phyloP scores from a whole-genome alignment of 2,329 filamentous ascomycete genomes.

The Claviceps sp. region DNA sequence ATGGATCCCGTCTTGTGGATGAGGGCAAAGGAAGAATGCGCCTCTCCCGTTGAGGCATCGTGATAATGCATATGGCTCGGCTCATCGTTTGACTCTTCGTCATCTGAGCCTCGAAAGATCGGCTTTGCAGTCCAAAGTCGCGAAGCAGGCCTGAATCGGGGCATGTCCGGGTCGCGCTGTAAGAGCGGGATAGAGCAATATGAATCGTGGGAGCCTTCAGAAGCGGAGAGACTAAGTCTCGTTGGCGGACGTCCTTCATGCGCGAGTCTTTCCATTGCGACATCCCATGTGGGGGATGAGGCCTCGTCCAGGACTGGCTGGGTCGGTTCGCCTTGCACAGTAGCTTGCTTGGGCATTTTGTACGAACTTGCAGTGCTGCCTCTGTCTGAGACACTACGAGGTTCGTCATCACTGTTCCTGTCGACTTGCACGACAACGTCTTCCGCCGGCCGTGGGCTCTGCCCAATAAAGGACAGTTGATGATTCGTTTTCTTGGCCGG shows the following conservation, averaged over 20 bases:
- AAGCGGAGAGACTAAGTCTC: constrained; percentile 35
- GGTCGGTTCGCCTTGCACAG: constrained; percentile 2
- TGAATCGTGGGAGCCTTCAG: constrained; percentile 55
- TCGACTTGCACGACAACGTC: not conserved
- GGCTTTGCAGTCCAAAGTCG: constrained; percentile 39
- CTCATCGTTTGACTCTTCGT: constrained; percentile 16
- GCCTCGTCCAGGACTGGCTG: not conserved
- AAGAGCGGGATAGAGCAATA: constrained; percentile 67
- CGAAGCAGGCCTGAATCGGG: constrained; percentile 14
- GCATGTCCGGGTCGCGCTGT: constrained; percentile 47
- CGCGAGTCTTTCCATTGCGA: constrained; percentile 6
- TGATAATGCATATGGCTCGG: constrained; percentile 8
- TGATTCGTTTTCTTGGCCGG: constrained; percentile 35
- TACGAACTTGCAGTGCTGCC: not conserved
- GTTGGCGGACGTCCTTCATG: constrained; percentile 13
- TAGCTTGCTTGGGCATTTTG: not conserved
- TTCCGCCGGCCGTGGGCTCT: constrained; percentile 6
- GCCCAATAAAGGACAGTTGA: constrained; percentile 20
- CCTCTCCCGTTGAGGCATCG: constrained; percentile 12
- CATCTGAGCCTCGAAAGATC: constrained; percentile 35
- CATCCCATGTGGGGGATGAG: constrained; percentile 4
- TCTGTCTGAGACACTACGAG: too few species aligned
- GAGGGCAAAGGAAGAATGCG: constrained; percentile 38
- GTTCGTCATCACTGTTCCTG: not conserved
- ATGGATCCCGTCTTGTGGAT: constrained; percentile 40